These are phyloP conservation scores for Botryotinia calthae DNA, from an alignment of 2,329 filamentous ascomycete genomes.

Conservation along the genomic window DNA sequence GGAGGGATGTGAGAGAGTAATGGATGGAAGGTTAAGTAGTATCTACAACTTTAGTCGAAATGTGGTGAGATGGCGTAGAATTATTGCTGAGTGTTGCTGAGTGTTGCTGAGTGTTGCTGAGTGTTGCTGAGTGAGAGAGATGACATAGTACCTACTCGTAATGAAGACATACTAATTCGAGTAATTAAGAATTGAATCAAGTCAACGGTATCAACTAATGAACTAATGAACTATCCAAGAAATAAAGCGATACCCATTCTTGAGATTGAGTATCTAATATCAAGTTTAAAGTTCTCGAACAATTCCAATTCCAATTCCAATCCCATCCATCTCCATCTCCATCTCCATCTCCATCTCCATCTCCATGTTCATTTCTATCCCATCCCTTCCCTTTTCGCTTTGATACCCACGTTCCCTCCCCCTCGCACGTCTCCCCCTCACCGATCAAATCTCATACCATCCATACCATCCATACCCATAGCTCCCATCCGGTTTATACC, in stretches of 20 bases:
- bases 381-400: not conserved
- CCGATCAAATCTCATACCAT: not conserved
- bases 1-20: not conserved
- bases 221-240: too few species aligned
- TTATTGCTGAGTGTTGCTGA: not conserved
- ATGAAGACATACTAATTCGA: too few species aligned
- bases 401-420: not conserved
- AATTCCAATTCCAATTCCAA: not conserved
- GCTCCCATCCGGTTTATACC: not conserved
- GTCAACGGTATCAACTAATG: too few species aligned
- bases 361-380: not conserved
- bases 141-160: not conserved
- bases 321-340: too few species aligned
- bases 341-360: not conserved
- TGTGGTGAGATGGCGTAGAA: not conserved
- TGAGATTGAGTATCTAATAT: not conserved
- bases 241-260: not conserved
- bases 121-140: not conserved
- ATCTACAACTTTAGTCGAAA: not conserved
- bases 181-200: too few species aligned
- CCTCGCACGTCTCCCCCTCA: conserved; percentile 6
- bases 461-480: not conserved
- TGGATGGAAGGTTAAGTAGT: not conserved
- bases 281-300: not conserved
- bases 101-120: not conserved